A percentile compares a stretch with the other conserved stretches of the same genome.
Conservation (phyloP, 805 yeast genomes). For the Candida anglica region DNA sequence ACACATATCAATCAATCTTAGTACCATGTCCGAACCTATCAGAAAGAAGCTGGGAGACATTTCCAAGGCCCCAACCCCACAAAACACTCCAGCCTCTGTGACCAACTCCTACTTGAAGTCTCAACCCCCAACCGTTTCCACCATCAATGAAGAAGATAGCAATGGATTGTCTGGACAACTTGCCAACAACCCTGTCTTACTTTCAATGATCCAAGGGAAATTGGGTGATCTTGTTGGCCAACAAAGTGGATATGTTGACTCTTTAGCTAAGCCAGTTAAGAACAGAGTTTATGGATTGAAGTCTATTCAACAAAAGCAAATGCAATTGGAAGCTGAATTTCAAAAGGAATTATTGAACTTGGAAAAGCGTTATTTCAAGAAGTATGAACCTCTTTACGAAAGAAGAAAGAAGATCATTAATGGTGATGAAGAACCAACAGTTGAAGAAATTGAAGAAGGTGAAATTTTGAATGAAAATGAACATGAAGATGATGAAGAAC, state of each 20-base stretch:
- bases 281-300: conserved; percentile 79
- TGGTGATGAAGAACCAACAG: conserved; percentile 75
- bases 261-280: conserved; percentile 68
- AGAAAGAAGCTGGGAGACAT: conserved; percentile 69
- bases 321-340: conserved; percentile 83
- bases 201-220: conserved; percentile 87
- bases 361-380: conserved; percentile 71
- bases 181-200: conserved; percentile 74
- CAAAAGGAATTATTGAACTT: conserved; percentile 83
- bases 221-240: conserved; percentile 80
- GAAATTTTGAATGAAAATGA: conserved; percentile 61
- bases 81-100: conserved; percentile 92
- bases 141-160: conserved; percentile 67
- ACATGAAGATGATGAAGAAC: conserved; percentile 33
- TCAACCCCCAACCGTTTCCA: conserved; percentile 52
- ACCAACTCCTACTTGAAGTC: conserved; percentile 67
- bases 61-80: conserved; percentile 96
- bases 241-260: conserved; percentile 80
- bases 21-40: conserved; percentile 80
- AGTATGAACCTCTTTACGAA: conserved; percentile 73
- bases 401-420: conserved; percentile 67
- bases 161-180: conserved; percentile 35
- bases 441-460: conserved; percentile 76
- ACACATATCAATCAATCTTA: not conserved
- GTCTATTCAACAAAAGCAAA: conserved; percentile 73